Conservation (phyloP, 805 yeast species). For the Naumovozyma dairenensis region DNA sequence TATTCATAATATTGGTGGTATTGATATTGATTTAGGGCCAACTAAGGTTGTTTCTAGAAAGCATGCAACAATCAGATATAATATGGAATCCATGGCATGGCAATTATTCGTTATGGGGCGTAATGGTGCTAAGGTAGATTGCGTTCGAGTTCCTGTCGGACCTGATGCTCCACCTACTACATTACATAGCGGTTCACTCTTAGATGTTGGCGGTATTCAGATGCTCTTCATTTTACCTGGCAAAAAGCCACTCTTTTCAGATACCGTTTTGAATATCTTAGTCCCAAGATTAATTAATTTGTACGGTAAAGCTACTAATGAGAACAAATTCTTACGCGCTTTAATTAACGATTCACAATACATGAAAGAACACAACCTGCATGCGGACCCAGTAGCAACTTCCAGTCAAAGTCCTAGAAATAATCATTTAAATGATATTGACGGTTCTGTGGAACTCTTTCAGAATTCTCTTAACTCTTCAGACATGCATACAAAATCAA, state of each 20-base stretch:
- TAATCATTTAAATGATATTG: no score
- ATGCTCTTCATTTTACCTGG: slow-evolving; percentile 98
- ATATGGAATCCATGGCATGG: slow-evolving; percentile 67
- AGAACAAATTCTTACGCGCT: slow-evolving; percentile 9
- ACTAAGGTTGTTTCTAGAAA: slow-evolving; percentile 90
- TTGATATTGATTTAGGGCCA: slow-evolving; percentile 83
- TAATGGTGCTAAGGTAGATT: slow-evolving; percentile 88
- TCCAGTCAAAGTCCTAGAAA: no score
- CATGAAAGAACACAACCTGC: no score
- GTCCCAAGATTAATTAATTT: slow-evolving; percentile 24
- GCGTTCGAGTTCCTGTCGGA: slow-evolving; percentile 37
- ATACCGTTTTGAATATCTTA: slow-evolving; percentile 25
- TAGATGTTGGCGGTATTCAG: slow-evolving; percentile 94
- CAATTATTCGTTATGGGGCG: slow-evolving; percentile 74
- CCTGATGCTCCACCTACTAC: slow-evolving; percentile 38
- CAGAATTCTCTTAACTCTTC: no score
- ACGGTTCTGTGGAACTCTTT: no score
- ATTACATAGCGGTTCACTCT: slow-evolving; percentile 70
- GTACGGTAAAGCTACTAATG: slow-evolving; percentile 17
- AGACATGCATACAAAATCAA: no score
- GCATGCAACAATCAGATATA: slow-evolving; percentile 78
- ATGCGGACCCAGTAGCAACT: no score
- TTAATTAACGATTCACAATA: slow-evolving; percentile 8
- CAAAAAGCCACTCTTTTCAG: slow-evolving; percentile 56
- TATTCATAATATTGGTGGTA: background rate